A percentile compares a stretch with the other conserved stretches of the same genome.
Evolutionary conservation across 495 filamentous ascomycete genomes (phyloP).

Genomic region (Aspergillus asperescens): DNA sequence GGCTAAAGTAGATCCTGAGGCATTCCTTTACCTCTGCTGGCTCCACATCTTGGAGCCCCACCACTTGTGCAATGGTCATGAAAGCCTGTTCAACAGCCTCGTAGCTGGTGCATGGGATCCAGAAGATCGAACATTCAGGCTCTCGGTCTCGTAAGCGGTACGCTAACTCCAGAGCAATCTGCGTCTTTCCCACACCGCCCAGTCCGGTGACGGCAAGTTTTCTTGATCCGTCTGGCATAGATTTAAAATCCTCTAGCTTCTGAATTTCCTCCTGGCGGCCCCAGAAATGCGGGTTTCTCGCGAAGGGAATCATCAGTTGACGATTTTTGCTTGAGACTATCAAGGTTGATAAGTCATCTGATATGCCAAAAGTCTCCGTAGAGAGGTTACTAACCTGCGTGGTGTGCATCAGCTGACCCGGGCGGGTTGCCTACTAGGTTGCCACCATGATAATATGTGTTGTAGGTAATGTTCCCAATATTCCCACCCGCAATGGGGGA

Average conservation of each 20-base stretch:
- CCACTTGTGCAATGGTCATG: not conserved
- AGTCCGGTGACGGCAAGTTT: conserved; percentile 33
- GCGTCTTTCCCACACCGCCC: conserved; percentile 40
- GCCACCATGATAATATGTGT: too few species aligned
- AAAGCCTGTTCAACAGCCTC: conserved; percentile 1
- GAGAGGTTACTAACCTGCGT: not conserved
- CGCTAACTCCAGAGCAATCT: conserved; percentile 37
- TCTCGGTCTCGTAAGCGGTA: conserved; percentile 20
- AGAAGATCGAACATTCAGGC: conserved; percentile 15
- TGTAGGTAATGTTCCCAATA: too few species aligned
- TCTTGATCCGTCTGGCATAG: not conserved
- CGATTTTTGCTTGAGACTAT: not conserved
- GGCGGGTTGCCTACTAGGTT: too few species aligned
- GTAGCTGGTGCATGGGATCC: conserved; percentile 2
- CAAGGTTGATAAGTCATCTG: not conserved
- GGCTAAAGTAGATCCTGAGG: not conserved
- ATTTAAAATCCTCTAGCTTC: not conserved
- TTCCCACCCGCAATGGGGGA: too few species aligned
- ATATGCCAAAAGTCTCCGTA: not conserved
- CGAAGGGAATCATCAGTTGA: not conserved
- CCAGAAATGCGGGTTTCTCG: not conserved
- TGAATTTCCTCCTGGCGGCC: not conserved
- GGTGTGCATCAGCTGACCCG: too few species aligned
- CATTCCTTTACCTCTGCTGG: not conserved
- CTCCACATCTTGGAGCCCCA: not conserved